Evolutionary conservation across 2,329 filamentous ascomycete genomes (phyloP), one percentile per base, ranked within the genome.

Genomic region (Alternaria brassicicola): DNA sequence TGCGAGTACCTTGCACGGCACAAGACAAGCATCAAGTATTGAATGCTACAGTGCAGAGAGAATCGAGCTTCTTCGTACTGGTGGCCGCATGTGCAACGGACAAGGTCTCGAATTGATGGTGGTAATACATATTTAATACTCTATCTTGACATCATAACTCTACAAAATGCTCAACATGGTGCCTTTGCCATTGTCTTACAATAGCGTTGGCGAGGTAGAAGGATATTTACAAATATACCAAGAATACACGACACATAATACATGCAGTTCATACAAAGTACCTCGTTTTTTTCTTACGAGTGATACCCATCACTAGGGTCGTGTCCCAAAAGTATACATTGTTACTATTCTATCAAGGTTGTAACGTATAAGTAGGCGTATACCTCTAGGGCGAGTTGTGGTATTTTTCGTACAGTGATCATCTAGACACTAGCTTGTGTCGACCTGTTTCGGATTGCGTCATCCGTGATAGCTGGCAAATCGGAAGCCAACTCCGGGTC

Each of bases 401-500:
- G 33, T 36, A n/a, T 36, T 9, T 26, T 38, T 38, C 17, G 19
- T 23, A 39, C 19, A 39, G 6, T 38, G 5, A 15, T 6, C 36
- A 38, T 39, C 36, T 39, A 39, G 36, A 6, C 19, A 23, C 12
- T 39, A 12, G 19, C 10, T 39, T 39, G 19, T 23, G 15, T 7
- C 2, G 19, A 12, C 12, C 23, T 12, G 19, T 39, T 19, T 17
- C 19, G 36, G 19, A 5, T 39, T 3, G 54, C 49, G 36, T 71
- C 66, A 31, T 69, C 66, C 1, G 23, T 38, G 0, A 47, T 51
- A 2, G 61, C n/a, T 2, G n/a, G 17, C 10, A 39, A 25, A 9
- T 58, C 52, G 6, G 46, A 54, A 10, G 65, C 59, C 12, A 65
- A 49, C 7, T 26, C n/a, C 9, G 50, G 43, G 31, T 69, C 63